Evolutionary conservation across 2,329 filamentous ascomycete species (phyloP), one percentile per base, ranked within the genome.

Genomic region (Macrophomina tecta): DNA sequence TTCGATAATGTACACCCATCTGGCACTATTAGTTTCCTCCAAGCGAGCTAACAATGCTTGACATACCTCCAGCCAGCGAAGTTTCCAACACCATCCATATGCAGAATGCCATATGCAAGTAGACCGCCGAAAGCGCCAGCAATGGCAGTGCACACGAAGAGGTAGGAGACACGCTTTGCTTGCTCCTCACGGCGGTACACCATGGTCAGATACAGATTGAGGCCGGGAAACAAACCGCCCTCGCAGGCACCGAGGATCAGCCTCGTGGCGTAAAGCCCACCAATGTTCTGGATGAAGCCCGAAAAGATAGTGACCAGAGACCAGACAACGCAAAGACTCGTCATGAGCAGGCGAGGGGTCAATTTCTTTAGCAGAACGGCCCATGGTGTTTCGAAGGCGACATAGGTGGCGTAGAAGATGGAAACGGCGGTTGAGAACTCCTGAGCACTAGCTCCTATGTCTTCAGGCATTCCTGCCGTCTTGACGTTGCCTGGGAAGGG

Each of bases 361-460:
- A 76, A 65, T 23, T 68, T 82, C 73, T 85, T 85, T 72, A 85
- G 78, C 5, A 82, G 69, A 32, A 85, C 74, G 1, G 82, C 80
- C 66, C 79, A 80, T 0, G 83, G 83, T 0, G 80, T 79, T 63
- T 86, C 84, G 53, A 84, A 82, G 3, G 79, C 70, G 9, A 86
- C 81, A 64, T 85, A 85, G 9, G 82, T 84, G 9, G 79, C 82
- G 69, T 84, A 86, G 71, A 86, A 85, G 55, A 86, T 81, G 0
- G 81, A 82, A 8, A 84, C 80, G 4, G 82, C 83, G 3, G 74
- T 82, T n/a, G 79, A 82, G 70, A 82, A 84, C 68, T 83, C 75
- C 38, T 75, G 74, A 9, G 73, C 72, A 0, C 76, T 77, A 12
- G 81, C 78, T 28, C 76, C 72, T 55, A 85, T 82, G 67, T 81